Evolutionary conservation across 2,329 filamentous ascomycete species (phyloP).

Genomic region (Metarhizium anisopliae): DNA sequence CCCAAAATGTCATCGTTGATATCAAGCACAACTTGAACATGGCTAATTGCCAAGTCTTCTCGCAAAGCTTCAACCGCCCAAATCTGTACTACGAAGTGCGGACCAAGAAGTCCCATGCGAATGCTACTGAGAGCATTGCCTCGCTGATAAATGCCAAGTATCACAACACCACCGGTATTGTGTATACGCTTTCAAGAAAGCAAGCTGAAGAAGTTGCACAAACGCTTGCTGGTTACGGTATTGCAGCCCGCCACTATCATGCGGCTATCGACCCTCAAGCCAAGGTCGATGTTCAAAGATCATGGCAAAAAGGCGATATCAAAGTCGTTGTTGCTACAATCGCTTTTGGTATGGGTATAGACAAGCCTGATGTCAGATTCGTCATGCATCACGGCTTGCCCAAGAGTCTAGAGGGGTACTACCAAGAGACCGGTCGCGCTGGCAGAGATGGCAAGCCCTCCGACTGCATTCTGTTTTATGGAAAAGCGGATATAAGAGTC

Average conservation of each 20-base stretch:
- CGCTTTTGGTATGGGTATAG: slow-evolving; percentile 99
- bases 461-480: slow-evolving; percentile 84
- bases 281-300: slow-evolving; percentile 62
- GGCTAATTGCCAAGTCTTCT: slow-evolving; percentile 65
- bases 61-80: slow-evolving; percentile 93
- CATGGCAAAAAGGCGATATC: slow-evolving; percentile 72
- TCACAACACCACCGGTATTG: slow-evolving; percentile 68
- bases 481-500: slow-evolving; percentile 64
- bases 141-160: slow-evolving; percentile 65
- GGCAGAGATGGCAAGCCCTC: slow-evolving; percentile 84
- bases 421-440: slow-evolving; percentile 93
- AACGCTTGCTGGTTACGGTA: slow-evolving; percentile 54
- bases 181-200: slow-evolving; percentile 84
- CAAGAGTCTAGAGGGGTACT: slow-evolving; percentile 95
- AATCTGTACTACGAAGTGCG: slow-evolving; percentile 86
- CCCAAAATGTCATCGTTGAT: slow-evolving; percentile 83
- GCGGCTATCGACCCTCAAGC: slow-evolving; percentile 62
- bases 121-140: slow-evolving; percentile 38
- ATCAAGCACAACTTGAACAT: slow-evolving; percentile 89
- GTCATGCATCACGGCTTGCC: slow-evolving; percentile 90
- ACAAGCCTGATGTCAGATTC: slow-evolving; percentile 93
- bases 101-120: slow-evolving; percentile 54
- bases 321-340: slow-evolving; percentile 97
- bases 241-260: slow-evolving; percentile 79
- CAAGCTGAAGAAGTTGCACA: slow-evolving; percentile 72